These are phyloP conservation scores for Bisporella sp. DNA, from an alignment of 2,329 filamentous ascomycete genomes.

Conservation along the genomic window DNA sequence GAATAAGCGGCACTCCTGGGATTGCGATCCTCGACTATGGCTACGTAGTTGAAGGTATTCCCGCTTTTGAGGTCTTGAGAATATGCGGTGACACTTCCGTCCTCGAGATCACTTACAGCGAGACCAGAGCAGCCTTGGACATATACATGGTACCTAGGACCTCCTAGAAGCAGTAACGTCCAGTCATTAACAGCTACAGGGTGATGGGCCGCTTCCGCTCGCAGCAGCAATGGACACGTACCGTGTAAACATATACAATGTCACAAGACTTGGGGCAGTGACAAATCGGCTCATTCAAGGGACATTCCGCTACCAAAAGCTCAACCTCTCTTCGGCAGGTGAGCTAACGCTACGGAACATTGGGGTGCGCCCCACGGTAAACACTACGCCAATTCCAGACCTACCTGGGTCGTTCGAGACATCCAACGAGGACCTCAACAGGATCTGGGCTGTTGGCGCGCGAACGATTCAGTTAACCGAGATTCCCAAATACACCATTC, in stretches of 20 bases:
- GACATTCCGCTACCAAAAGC: conserved; percentile 31
- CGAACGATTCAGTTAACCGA: conserved; percentile 28
- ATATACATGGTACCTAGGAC: conserved; percentile 1
- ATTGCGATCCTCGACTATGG: neutral
- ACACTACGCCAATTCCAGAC: conserved; percentile 18
- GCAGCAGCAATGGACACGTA: conserved; percentile 33
- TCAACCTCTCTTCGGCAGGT: conserved; percentile 28
- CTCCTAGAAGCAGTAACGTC: neutral
- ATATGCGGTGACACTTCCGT: neutral
- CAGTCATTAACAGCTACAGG: conserved; percentile 9
- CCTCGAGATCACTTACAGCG: conserved; percentile 3
- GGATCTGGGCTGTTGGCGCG: conserved; percentile 27
- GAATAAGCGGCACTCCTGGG: too few species aligned
- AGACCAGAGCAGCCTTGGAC: neutral
- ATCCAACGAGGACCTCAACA: conserved; percentile 23
- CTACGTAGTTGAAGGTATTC: neutral
- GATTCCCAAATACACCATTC: conserved; percentile 21
- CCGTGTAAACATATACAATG: conserved; percentile 29
- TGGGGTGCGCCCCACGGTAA: conserved; percentile 21
- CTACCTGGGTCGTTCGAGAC: conserved; percentile 25
- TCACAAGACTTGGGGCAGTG: conserved; percentile 18
- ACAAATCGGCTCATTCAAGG: conserved; percentile 32
- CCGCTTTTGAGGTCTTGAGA: neutral
- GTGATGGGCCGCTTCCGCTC: conserved; percentile 28
- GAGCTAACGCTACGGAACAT: conserved; percentile 21